Percentiles rank a stretch among this genome's conserved stretches.
Evolutionary conservation across 2,329 filamentous ascomycete genomes (phyloP).

Genomic region (Parastagonospora nodorum): DNA sequence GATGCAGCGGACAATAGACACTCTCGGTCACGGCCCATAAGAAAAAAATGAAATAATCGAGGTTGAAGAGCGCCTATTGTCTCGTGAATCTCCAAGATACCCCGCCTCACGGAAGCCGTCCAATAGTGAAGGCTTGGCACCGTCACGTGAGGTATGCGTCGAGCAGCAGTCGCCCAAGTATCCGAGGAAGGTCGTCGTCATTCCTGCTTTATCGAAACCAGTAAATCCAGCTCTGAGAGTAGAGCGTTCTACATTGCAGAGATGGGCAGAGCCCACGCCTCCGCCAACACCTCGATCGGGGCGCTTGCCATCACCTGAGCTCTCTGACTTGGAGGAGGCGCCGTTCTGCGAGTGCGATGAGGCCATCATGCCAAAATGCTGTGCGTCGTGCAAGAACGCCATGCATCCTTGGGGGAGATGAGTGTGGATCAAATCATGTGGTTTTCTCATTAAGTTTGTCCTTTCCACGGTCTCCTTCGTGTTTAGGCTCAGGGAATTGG

Average conservation of each 20-base stretch:
- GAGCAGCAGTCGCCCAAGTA: constrained; percentile 6
- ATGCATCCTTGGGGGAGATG: neutral
- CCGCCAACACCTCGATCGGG: constrained; percentile 38
- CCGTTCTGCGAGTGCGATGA: constrained; percentile 42
- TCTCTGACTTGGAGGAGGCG: constrained; percentile 30
- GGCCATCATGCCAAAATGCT: constrained; percentile 18
- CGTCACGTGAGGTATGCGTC: constrained; percentile 16
- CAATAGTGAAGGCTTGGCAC: neutral
- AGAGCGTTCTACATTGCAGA: neutral
- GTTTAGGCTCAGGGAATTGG: neutral
- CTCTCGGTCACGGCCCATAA: neutral
- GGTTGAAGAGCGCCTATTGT: neutral
- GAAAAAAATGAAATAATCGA: neutral
- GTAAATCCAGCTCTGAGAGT: neutral
- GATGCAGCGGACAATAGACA: constrained; percentile 2
- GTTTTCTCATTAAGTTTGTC: neutral
- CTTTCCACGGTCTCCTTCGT: neutral
- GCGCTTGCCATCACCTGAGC: constrained; percentile 42
- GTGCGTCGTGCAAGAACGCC: constrained; percentile 20
- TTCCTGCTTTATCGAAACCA: constrained; percentile 11
- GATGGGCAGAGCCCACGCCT: constrained; percentile 14
- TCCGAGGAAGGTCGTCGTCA: constrained; percentile 10
- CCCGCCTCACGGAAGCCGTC: neutral
- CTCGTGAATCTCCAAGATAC: neutral
- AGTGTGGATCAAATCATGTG: neutral